Conservation (phyloP, 306 rosid genomes). For the Vigna trinervia region DNA sequence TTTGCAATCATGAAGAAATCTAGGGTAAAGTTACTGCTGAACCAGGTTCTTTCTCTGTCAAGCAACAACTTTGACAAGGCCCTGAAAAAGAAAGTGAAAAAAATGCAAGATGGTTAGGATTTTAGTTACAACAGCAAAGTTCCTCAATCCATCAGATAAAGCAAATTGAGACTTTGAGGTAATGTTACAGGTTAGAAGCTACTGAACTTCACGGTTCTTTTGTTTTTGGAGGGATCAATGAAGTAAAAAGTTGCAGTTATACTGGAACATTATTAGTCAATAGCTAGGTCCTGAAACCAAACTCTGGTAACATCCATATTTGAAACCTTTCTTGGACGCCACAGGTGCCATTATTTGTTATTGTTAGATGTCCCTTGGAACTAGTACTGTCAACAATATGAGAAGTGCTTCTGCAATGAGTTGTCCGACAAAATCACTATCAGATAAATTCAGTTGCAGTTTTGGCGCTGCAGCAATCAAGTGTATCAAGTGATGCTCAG, state of each 20-base stretch:
- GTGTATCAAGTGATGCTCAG: no score
- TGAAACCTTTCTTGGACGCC: no score
- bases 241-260: constrained; percentile 15
- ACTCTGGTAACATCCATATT: no score
- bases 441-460: no score
- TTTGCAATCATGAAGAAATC: constrained; percentile 65
- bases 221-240: constrained; percentile 26
- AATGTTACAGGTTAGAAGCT: constrained; percentile 14
- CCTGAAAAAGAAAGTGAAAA: constrained; percentile 56
- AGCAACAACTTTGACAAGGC: constrained; percentile 55
- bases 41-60: constrained; percentile 79
- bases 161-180: constrained; percentile 32
- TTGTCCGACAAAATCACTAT: no score
- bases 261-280: constrained; percentile 8
- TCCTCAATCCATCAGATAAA: constrained; percentile 5
- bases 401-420: no score
- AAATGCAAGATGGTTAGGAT: constrained; percentile 43
- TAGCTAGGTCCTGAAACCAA: constrained; percentile 4
- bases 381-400: no score
- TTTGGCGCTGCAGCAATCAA: no score
- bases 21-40: constrained; percentile 70
- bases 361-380: no score
- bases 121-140: constrained; percentile 24
- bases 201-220: constrained; percentile 7
- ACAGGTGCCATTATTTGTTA: no score